Evolutionary conservation across 371 early-diverging fungal genomes (phyloP).

Genomic region (Rhizomucor miehei): DNA sequence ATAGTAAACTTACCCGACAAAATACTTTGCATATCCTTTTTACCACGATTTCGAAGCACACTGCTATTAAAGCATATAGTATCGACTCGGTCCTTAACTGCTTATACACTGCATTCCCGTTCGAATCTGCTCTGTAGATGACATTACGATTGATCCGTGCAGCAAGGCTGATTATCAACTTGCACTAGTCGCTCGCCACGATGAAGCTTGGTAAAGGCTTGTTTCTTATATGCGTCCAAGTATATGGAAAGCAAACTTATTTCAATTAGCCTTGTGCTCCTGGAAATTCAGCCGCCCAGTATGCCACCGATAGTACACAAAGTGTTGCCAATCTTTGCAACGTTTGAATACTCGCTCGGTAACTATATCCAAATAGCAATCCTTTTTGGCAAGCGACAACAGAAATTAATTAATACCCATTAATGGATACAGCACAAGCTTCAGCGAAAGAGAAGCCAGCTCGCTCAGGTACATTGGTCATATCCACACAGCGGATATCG

Average conservation of each 20-base stretch:
- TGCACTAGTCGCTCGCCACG: constrained; percentile 14
- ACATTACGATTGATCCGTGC: background rate
- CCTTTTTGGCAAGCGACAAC: too few relatives aligned
- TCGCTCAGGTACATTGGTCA: background rate
- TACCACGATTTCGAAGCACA: background rate
- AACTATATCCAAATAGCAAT: too few relatives aligned
- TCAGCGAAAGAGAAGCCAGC: background rate
- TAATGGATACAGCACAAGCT: background rate
- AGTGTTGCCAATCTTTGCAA: background rate
- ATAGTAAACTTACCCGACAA: constrained; percentile 19
- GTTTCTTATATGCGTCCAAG: background rate
- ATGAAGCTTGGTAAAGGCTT: constrained; percentile 27
- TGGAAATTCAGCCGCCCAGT: background rate
- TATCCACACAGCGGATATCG: background rate
- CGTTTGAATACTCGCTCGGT: too few relatives aligned
- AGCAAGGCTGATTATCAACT: constrained; percentile 7
- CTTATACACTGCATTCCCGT: constrained; percentile 24
- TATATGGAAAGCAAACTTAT: constrained; percentile 1
- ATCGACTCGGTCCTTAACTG: constrained; percentile 13
- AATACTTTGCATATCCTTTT: constrained; percentile 41
- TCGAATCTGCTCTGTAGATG: constrained; percentile 9
- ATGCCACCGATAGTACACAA: constrained; percentile 1
- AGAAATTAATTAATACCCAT: background rate
- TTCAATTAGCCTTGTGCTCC: constrained; percentile 1
- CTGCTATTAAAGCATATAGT: background rate